Base-by-base conservation (phyloP, 2,329 filamentous ascomycete species). In the Ilyonectria robusta region DNA sequence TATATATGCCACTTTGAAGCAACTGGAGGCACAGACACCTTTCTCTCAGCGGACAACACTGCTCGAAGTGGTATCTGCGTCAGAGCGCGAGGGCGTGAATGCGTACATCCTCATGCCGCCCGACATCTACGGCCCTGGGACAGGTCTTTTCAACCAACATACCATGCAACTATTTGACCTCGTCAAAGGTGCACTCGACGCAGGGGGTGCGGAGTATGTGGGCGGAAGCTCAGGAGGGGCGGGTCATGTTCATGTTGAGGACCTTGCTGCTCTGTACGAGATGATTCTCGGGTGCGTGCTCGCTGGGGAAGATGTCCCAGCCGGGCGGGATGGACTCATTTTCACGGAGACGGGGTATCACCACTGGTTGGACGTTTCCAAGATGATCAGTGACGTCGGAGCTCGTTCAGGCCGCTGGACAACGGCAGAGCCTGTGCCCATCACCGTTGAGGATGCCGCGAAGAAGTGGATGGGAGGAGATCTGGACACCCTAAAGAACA, bases 241-340 rank as follows among this genome's bases (percentile, higher is more conserved):
- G n/a, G 54, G 67, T 0, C 54, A 65, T 33, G 46, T 65, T n/a
- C 61, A 67, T 4, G 42, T 68, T 1, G 1, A 44, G 0, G 67
- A 69, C 35, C 54, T 69, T 6, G 65, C 67, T 2, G 65, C 46
- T 6, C n/a, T 69, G 7, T 69, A 65, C 19, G 66, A 65, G 40
- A 29, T 46, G 10, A 56, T 69, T 35, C 8, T 65, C 8, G 7
- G 35, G 2, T n/a, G 44, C 6, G 56, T 68, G 1, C 26, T 69
- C 1, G 50, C 10, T 2, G 58, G 42, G 2, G 31, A 31, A 17
- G 1, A 2, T 2, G 50, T 68, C 1, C 61, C 65, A 3, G 56
- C 42, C 8, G 48, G 53, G 7, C 47, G 6, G 2, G n/a, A 69
- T 2, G 61, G 65, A 2, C 17, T 69, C 1, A 42, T 62, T 15